Conservation (phyloP, 164 flowering plant species). For the Vitis amurensis region DNA sequence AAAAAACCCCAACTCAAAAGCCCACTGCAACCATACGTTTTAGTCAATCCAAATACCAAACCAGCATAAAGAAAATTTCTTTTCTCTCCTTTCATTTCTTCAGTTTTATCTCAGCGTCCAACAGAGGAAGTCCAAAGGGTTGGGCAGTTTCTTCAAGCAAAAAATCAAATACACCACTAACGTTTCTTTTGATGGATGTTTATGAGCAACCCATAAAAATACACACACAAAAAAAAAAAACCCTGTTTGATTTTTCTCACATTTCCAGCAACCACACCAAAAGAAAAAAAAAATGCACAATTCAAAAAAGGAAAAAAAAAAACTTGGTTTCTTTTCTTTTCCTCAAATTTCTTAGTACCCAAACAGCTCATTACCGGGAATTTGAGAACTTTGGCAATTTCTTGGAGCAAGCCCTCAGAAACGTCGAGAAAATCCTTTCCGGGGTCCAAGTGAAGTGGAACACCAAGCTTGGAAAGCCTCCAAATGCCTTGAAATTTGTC, state of each 20-base stretch:
- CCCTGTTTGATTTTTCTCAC: no score
- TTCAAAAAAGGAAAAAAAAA: no score
- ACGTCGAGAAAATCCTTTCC: conserved; percentile 76
- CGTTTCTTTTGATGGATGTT: no score
- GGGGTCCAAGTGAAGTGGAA: conserved; percentile 71
- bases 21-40: no score
- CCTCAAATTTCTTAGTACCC: background rate
- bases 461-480: conserved; percentile 79
- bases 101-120: background rate
- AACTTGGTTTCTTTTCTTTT: no score
- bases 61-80: background rate
- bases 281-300: background rate
- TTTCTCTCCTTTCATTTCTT: background rate
- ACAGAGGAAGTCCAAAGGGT: background rate
- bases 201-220: no score
- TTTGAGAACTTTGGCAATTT: conserved; percentile 79
- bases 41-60: background rate
- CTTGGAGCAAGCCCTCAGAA: conserved; percentile 64
- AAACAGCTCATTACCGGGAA: conserved; percentile 62
- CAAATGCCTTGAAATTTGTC: conserved; percentile 71
- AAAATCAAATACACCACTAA: no score
- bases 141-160: no score
- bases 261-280: no score
- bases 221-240: no score
- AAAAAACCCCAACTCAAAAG: no score